Evolutionary conservation across 83 land plant genomes (phyloP).

Genomic region (Larix sibirica): DNA sequence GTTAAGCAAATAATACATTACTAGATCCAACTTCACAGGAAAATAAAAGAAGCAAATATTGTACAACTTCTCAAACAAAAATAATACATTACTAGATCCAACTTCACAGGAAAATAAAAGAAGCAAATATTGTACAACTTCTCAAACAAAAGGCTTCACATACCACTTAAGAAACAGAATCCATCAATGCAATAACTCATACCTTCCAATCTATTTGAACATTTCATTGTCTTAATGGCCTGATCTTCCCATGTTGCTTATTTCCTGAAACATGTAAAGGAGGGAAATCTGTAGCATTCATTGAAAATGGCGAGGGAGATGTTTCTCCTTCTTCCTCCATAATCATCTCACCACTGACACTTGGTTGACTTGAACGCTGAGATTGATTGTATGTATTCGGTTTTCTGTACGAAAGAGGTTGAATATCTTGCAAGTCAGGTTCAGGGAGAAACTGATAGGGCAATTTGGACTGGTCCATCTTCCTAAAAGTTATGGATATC

Average conservation of each 20-base stretch:
- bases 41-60: too few relatives aligned
- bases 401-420: constrained; percentile 22
- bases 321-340: not conserved
- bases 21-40: too few relatives aligned
- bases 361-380: not conserved
- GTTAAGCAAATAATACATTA: too few relatives aligned
- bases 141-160: not conserved
- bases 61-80: too few relatives aligned
- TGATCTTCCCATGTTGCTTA: not conserved
- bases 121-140: too few relatives aligned
- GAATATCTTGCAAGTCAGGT: constrained; percentile 44
- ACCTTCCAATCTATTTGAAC: not conserved
- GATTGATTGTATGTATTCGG: not conserved
- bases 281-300: not conserved
- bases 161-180: not conserved
- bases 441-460: constrained; percentile 53
- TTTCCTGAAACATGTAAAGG: not conserved
- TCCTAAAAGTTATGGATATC: constrained; percentile 83
- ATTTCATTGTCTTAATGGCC: not conserved
- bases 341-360: not conserved
- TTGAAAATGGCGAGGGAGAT: not conserved
- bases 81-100: too few relatives aligned
- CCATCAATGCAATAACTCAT: not conserved
- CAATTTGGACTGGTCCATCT: constrained; percentile 75
- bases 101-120: too few relatives aligned